Percentiles rank a stretch among this genome's conserved stretches.
Conservation (phyloP, 2,329 filamentous ascomycete species). For the Coniochaeta prunicola region DNA sequence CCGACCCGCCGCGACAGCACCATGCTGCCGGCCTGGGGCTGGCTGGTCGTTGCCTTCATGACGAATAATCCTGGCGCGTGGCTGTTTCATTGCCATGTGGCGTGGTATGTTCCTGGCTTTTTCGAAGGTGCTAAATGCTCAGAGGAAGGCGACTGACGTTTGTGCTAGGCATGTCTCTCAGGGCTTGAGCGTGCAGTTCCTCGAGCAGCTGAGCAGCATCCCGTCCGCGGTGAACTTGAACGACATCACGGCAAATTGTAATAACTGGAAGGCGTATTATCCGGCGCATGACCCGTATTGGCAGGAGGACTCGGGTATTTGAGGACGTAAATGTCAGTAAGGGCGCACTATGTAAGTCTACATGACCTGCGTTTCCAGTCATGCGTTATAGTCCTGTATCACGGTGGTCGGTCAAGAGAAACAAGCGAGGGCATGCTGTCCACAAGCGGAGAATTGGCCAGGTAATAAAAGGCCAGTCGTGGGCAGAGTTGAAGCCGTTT, state of each 20-base stretch:
- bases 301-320: not conserved
- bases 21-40: conserved; percentile 33
- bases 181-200: not conserved
- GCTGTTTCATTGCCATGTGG: conserved; percentile 19
- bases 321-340: not conserved
- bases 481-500: not conserved
- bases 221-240: not conserved
- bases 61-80: conserved; percentile 41
- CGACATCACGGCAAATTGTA: not conserved
- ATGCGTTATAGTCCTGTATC: not conserved
- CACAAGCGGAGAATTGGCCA: not conserved
- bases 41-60: conserved; percentile 36
- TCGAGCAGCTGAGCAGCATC: not conserved
- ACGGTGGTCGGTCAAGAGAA: not conserved
- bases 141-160: not conserved
- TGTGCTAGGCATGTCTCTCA: not conserved
- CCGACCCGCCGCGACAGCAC: conserved; percentile 39
- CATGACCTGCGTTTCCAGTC: not conserved
- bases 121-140: not conserved
- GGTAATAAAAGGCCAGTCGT: not conserved
- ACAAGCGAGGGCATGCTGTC: not conserved
- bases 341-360: not conserved
- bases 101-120: conserved; percentile 1
- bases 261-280: not conserved
- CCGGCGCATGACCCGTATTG: not conserved